Evolutionary conservation across 2,329 filamentous ascomycete species (phyloP).

Genomic region (Macrophomina tecta): DNA sequence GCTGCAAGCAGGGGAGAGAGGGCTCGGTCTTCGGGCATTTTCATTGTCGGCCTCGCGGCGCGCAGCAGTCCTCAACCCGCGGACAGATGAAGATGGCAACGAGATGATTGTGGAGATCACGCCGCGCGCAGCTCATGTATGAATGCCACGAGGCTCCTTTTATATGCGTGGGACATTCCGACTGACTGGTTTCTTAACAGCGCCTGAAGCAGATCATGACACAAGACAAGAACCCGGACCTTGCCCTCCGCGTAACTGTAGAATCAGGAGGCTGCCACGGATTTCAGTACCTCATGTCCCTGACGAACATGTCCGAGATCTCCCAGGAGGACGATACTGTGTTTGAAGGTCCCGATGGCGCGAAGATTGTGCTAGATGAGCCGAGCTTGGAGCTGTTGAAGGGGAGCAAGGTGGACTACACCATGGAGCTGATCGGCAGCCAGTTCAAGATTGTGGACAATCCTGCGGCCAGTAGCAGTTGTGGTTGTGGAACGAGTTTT

Average conservation of each 20-base stretch:
- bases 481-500: slow-evolving; percentile 96
- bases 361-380: slow-evolving; percentile 90
- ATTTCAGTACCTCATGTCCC: slow-evolving; percentile 95
- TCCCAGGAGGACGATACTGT: slow-evolving; percentile 78
- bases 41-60: slow-evolving; percentile 31
- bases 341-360: slow-evolving; percentile 70
- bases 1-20: not conserved
- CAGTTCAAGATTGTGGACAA: slow-evolving; percentile 98
- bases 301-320: slow-evolving; percentile 67
- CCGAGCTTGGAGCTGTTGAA: slow-evolving; percentile 86
- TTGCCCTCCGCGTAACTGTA: slow-evolving; percentile 89
- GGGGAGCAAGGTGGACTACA: slow-evolving; percentile 95
- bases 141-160: slow-evolving; percentile 31
- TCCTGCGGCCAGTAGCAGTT: slow-evolving; percentile 88
- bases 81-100: slow-evolving; percentile 82
- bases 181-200: slow-evolving; percentile 35
- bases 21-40: not conserved
- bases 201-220: slow-evolving; percentile 71
- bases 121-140: slow-evolving; percentile 77
- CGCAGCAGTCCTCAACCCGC: slow-evolving; percentile 68
- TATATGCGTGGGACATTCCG: too few species aligned
- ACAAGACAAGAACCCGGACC: slow-evolving; percentile 69
- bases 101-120: slow-evolving; percentile 85
- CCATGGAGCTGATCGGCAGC: slow-evolving; percentile 90
- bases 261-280: slow-evolving; percentile 96